A percentile compares a stretch with the other conserved stretches of the same genome.
These are phyloP conservation scores for Alliaria petiolata DNA, from an alignment of 345 rosid genomes.

Conservation along the genomic window DNA sequence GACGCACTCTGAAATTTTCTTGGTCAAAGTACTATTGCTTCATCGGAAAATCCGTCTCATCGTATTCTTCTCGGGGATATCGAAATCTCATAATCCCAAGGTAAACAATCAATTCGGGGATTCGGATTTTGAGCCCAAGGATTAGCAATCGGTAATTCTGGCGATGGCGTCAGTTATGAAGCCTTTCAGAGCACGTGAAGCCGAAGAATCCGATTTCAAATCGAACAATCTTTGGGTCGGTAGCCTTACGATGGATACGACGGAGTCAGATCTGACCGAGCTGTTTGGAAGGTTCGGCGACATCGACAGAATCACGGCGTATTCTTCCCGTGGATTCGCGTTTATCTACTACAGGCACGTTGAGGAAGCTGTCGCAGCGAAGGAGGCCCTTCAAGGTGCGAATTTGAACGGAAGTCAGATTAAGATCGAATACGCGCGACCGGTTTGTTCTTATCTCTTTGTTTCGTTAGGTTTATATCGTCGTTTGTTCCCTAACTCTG, in stretches of 20 bases:
- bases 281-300: constrained; percentile 64
- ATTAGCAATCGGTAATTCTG: background rate
- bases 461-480: constrained; percentile 36
- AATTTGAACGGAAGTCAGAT: constrained; percentile 54
- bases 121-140: background rate
- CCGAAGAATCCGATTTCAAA: constrained; percentile 35
- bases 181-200: constrained; percentile 35
- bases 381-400: constrained; percentile 69
- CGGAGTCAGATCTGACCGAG: constrained; percentile 65
- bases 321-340: constrained; percentile 67
- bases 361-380: constrained; percentile 85
- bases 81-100: background rate
- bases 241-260: constrained; percentile 51
- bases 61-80: background rate
- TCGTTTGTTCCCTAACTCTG: background rate
- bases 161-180: constrained; percentile 44
- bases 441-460: constrained; percentile 83
- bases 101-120: constrained; percentile 6
- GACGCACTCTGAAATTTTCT: background rate
- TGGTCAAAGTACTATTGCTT: background rate
- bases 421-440: constrained; percentile 95
- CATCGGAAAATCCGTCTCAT: background rate
- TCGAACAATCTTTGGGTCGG: constrained; percentile 91
- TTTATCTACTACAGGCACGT: constrained; percentile 72
- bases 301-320: constrained; percentile 68